phyloP scores from a whole-genome alignment of 2,329 filamentous ascomycete genomes.

The Diaporthe helianthi region DNA sequence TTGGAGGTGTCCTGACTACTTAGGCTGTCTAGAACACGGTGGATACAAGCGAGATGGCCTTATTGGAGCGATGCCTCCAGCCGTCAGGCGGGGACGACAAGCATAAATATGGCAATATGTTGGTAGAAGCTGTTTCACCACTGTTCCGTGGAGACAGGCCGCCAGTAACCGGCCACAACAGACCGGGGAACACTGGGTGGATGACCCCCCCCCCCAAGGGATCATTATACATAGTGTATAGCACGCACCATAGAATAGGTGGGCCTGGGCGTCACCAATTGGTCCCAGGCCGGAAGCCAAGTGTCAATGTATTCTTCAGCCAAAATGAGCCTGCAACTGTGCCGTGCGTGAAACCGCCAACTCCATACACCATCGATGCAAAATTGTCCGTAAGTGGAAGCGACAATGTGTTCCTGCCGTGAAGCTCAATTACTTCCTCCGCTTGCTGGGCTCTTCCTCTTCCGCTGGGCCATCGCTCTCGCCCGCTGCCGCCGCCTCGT shows the following conservation, averaged over 20 bases:
- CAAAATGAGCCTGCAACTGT: slow-evolving; percentile 1
- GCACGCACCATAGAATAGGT: neutral
- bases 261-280: neutral
- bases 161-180: neutral
- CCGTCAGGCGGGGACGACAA: neutral
- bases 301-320: slow-evolving; percentile 1
- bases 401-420: neutral
- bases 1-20: neutral
- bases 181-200: neutral
- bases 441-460: slow-evolving; percentile 47
- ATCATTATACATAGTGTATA: neutral
- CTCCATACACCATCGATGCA: slow-evolving; percentile 35
- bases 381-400: neutral
- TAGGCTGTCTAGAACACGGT: neutral
- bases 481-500: slow-evolving; percentile 61
- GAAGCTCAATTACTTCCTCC: slow-evolving; percentile 42
- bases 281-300: neutral
- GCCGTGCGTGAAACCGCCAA: slow-evolving; percentile 16
- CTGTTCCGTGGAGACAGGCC: neutral
- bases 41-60: neutral
- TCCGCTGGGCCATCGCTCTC: slow-evolving; percentile 48
- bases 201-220: neutral
- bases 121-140: neutral
- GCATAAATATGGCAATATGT: neutral
- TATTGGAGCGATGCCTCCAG: neutral